Evolutionary conservation across 73 alveolate genomes (phyloP).

Genomic region (Blepharisma stoltei): DNA sequence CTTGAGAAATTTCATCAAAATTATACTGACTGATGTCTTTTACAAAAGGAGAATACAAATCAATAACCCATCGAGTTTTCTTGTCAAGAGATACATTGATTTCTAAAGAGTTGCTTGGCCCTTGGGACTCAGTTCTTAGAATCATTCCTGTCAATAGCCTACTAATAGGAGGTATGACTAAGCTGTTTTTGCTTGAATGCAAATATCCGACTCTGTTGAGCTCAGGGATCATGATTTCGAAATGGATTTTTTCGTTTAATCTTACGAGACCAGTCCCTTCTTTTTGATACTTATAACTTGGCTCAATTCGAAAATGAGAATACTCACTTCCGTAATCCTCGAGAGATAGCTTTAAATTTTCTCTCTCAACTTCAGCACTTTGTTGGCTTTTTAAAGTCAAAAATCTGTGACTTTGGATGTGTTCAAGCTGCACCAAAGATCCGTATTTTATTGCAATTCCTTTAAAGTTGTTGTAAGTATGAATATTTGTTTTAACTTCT

Average conservation of each 20-base stretch:
- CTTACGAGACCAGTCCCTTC: conserved; percentile 39
- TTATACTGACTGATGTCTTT: neutral
- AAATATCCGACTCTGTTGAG: neutral
- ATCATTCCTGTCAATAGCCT: neutral
- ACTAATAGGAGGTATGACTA: neutral
- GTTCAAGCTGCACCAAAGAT: conserved; percentile 18
- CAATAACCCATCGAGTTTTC: conserved; percentile 31
- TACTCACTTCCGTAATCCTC: conserved; percentile 44
- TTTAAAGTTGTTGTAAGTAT: conserved; percentile 11
- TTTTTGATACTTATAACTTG: conserved; percentile 48
- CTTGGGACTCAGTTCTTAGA: neutral
- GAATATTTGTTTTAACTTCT: conserved; percentile 27
- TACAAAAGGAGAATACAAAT: neutral
- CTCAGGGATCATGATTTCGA: conserved; percentile 8
- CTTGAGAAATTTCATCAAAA: too few relatives aligned
- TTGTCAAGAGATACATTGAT: conserved; percentile 8
- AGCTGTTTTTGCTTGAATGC: neutral
- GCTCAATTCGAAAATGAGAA: conserved; percentile 49
- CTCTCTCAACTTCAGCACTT: conserved; percentile 45
- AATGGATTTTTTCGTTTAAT: neutral
- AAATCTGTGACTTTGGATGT: conserved; percentile 4
- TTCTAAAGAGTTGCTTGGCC: neutral
- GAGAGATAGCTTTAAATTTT: conserved; percentile 41
- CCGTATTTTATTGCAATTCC: neutral
- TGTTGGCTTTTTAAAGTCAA: conserved; percentile 12